phyloP scores from a whole-genome alignment of 2,329 filamentous ascomycete genomes.

The Ascochyta koolunga region DNA sequence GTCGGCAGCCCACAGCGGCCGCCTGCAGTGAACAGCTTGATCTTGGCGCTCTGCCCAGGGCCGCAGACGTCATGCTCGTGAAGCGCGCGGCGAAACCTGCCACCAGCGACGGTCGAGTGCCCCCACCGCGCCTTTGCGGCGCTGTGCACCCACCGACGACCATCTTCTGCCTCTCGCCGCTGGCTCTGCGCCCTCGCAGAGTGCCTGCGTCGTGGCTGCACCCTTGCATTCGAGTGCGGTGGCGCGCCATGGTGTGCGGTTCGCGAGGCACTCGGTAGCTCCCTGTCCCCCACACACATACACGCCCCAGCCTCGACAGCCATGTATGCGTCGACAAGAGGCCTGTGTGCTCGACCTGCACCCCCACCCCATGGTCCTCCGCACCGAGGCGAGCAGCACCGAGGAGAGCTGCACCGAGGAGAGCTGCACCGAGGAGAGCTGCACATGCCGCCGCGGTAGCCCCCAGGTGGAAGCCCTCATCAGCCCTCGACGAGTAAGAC shows the following conservation, averaged over 20 bases:
- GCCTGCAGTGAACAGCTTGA: constrained; percentile 10
- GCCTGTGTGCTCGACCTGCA: constrained; percentile 9
- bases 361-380: too few species aligned
- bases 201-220: constrained; percentile 5
- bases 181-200: not conserved
- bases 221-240: not conserved
- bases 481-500: constrained; percentile 64
- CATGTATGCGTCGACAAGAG: constrained; percentile 23
- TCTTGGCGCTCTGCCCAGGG: constrained; percentile 11
- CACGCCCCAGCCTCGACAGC: constrained; percentile 23
- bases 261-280: constrained; percentile 18
- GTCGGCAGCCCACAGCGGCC: constrained; percentile 10
- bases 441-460: constrained; percentile 45
- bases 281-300: constrained; percentile 20
- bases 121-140: too few species aligned
- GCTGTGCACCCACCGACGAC: too few species aligned
- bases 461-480: constrained; percentile 64
- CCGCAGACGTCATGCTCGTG: constrained; percentile 14
- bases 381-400: too few species aligned
- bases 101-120: not conserved
- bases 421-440: too few species aligned
- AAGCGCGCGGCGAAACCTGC: constrained; percentile 1
- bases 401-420: too few species aligned
- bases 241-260: constrained; percentile 12
- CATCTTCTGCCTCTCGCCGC: not conserved